Conservation (phyloP, 805 yeast species). For the Starmera amethionina region DNA sequence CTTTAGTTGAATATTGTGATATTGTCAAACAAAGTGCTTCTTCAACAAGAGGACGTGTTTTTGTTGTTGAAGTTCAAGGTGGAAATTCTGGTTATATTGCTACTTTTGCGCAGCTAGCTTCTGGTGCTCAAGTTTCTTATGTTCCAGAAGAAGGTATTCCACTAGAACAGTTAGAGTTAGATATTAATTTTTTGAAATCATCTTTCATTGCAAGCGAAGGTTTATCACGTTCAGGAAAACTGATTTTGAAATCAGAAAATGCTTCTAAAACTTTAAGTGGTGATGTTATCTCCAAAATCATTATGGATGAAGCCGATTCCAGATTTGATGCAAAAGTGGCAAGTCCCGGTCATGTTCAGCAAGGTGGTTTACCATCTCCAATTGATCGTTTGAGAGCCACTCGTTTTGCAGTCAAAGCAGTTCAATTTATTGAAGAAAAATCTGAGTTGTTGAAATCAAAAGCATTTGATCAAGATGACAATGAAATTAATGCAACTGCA, state of each 20-base stretch:
- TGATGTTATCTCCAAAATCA: slow-evolving; percentile 59
- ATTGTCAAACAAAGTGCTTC: slow-evolving; percentile 73
- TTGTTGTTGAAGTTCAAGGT: slow-evolving; percentile 79
- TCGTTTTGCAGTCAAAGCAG: slow-evolving; percentile 59
- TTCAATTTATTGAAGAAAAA: slow-evolving; percentile 52
- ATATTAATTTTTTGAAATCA: slow-evolving; percentile 49
- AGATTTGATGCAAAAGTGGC: slow-evolving; percentile 73
- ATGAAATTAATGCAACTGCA: slow-evolving; percentile 42
- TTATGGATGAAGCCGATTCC: slow-evolving; percentile 49
- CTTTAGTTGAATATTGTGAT: slow-evolving; percentile 65
- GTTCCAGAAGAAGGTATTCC: slow-evolving; percentile 66
- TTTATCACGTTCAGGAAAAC: slow-evolving; percentile 56
- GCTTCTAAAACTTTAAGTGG: slow-evolving; percentile 66
- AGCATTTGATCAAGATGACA: slow-evolving; percentile 30
- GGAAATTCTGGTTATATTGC: slow-evolving; percentile 80
- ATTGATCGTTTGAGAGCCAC: slow-evolving; percentile 72
- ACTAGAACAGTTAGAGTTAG: slow-evolving; percentile 52
- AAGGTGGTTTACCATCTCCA: slow-evolving; percentile 70
- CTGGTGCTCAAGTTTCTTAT: slow-evolving; percentile 68
- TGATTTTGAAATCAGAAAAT: slow-evolving; percentile 56
- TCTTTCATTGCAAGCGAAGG: slow-evolving; percentile 56
- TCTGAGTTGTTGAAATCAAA: slow-evolving; percentile 31
- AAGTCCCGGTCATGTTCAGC: slow-evolving; percentile 81
- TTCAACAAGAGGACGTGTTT: slow-evolving; percentile 68
- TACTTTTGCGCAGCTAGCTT: slow-evolving; percentile 53